Evolutionary conservation across 1,284 basidiomycete genomes (phyloP).

Genomic region (Moesziomyces antarcticus): DNA sequence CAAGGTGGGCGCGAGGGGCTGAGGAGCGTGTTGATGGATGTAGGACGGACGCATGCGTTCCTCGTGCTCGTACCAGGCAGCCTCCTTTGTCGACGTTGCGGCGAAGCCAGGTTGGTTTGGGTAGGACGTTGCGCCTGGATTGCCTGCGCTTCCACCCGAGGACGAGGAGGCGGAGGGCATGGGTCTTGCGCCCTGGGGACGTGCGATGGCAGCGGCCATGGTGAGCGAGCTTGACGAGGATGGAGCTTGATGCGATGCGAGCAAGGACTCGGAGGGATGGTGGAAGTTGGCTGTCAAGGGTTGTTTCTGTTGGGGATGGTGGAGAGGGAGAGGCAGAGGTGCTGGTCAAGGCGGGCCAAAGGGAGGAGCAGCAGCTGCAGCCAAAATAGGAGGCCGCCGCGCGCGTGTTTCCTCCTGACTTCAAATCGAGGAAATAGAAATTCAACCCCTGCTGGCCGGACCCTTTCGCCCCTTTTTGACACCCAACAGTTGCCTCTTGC

Average conservation of each 20-base stretch:
- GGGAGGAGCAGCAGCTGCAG: too few relatives aligned
- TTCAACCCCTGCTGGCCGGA: not conserved
- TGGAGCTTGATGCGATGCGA: not conserved
- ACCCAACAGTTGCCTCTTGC: not conserved
- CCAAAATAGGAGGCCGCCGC: too few relatives aligned
- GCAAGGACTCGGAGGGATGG: not conserved
- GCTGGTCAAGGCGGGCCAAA: too few relatives aligned
- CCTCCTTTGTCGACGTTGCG: slow-evolving; percentile 33
- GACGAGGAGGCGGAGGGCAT: slow-evolving; percentile 39
- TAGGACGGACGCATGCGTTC: slow-evolving; percentile 60
- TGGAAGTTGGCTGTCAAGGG: not conserved
- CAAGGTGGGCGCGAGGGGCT: slow-evolving; percentile 20
- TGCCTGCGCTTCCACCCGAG: slow-evolving; percentile 23
- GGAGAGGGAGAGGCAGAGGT: not conserved
- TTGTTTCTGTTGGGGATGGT: not conserved
- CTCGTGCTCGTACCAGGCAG: slow-evolving; percentile 63
- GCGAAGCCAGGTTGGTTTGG: slow-evolving; percentile 10
- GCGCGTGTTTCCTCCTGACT: too few relatives aligned
- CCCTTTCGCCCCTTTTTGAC: slow-evolving; percentile 22
- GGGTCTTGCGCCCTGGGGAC: slow-evolving; percentile 41
- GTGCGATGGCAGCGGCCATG: slow-evolving; percentile 35
- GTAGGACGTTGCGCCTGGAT: slow-evolving; percentile 12
- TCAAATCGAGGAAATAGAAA: too few relatives aligned
- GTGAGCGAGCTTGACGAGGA: not conserved
- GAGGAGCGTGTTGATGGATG: slow-evolving; percentile 48